These are phyloP conservation scores for Linnemannia zychae DNA, from an alignment of 192 early-diverging fungal species.

Conservation along the genomic window DNA sequence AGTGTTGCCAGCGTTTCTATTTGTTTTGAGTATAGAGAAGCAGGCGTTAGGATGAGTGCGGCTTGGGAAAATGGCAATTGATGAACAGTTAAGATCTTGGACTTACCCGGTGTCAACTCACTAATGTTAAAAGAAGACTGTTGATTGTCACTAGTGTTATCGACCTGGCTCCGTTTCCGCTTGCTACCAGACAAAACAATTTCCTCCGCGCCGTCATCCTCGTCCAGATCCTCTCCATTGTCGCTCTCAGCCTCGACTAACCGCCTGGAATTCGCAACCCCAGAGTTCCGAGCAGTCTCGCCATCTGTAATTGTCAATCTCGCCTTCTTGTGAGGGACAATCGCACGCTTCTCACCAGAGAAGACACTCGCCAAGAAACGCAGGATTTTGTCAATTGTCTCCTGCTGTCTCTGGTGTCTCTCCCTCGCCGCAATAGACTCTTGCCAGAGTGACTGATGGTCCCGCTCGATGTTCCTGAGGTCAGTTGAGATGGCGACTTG, in stretches of 20 bases:
- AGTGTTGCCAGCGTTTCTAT: conserved; percentile 12
- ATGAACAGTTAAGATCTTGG: no score
- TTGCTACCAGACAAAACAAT: conserved; percentile 4
- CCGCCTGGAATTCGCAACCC: conserved; percentile 1
- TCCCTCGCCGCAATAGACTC: conserved; percentile 82
- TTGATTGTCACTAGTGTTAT: background rate
- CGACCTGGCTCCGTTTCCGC: conserved; percentile 19
- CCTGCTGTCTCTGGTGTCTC: conserved; percentile 87
- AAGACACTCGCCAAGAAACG: conserved; percentile 92
- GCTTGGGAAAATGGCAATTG: no score
- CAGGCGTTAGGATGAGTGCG: background rate
- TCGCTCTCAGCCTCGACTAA: conserved; percentile 27
- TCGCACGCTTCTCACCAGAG: conserved; percentile 64
- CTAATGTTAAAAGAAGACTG: conserved; percentile 28
- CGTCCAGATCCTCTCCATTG: conserved; percentile 25
- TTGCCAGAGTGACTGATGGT: conserved; percentile 91
- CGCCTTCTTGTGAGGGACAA: conserved; percentile 63
- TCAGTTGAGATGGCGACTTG: conserved; percentile 91
- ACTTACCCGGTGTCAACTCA: conserved; percentile 30
- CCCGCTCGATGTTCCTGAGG: conserved; percentile 87
- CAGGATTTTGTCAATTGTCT: conserved; percentile 94
- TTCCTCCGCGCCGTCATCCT: conserved; percentile 1
- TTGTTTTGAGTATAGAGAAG: background rate
- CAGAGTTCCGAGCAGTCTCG: background rate
- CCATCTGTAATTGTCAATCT: conserved; percentile 53